These are phyloP conservation scores for Euphorbia schlechtendalii DNA, from an alignment of 441 rosid species.

Conservation along the genomic window DNA sequence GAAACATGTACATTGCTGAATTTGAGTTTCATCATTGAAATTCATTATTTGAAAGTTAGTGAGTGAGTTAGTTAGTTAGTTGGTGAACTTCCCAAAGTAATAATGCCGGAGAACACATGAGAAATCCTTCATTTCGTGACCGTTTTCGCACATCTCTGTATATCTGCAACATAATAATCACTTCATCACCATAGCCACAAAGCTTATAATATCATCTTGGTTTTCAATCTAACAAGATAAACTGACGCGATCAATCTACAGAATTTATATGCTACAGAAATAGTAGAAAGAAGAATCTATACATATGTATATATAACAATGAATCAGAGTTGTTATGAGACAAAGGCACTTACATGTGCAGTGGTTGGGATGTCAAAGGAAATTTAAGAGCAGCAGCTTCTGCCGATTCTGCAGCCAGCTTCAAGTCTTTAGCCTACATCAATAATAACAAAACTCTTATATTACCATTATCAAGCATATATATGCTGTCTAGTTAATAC, in stretches of 20 bases:
- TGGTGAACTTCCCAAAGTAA: constrained; percentile 53
- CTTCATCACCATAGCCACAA: constrained; percentile 7
- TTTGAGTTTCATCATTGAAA: too few species aligned
- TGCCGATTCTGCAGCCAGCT: constrained; percentile 63
- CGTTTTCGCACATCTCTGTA: constrained; percentile 48
- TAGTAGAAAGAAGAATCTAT: not conserved
- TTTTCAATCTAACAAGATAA: not conserved
- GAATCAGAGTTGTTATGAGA: not conserved
- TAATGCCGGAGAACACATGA: constrained; percentile 72
- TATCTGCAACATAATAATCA: constrained; percentile 43
- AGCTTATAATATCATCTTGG: not conserved
- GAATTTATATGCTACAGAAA: not conserved
- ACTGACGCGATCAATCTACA: not conserved
- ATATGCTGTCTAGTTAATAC: too few species aligned
- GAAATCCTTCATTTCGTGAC: constrained; percentile 70
- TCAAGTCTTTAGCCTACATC: constrained; percentile 79
- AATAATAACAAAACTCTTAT: not conserved
- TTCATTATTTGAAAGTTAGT: too few species aligned
- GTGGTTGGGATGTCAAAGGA: constrained; percentile 54
- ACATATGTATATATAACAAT: too few species aligned
- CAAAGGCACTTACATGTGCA: constrained; percentile 54
- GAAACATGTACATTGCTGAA: not conserved
- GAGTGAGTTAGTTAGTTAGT: constrained; percentile 10
- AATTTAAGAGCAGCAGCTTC: constrained; percentile 46
- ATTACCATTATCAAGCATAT: too few species aligned